Evolutionary conservation across 345 rosid genomes (phyloP).

Genomic region (Salix udensis): DNA sequence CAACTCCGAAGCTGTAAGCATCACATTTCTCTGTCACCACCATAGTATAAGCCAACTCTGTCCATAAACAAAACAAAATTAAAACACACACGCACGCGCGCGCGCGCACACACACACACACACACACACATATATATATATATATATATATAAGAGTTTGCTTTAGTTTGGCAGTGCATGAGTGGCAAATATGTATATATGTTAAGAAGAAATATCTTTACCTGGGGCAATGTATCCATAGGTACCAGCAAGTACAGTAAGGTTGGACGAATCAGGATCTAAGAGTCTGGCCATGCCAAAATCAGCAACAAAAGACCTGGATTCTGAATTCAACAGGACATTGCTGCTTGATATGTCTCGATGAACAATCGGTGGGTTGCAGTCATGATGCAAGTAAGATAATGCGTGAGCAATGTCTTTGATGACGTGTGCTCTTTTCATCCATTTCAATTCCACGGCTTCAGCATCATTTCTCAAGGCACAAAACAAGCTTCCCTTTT

Average conservation of each 20-base stretch:
- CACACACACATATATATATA: no score
- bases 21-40: slow-evolving; percentile 2
- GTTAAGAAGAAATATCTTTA: background rate
- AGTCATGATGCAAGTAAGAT: background rate
- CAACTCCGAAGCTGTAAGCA: background rate
- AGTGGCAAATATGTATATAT: background rate
- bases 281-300: background rate
- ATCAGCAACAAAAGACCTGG: background rate
- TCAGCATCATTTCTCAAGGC: no score
- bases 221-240: slow-evolving; percentile 6
- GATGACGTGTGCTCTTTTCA: background rate
- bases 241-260: background rate
- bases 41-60: background rate
- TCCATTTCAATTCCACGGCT: background rate
- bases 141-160: background rate
- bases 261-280: background rate
- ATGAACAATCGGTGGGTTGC: background rate
- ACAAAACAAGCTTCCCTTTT: background rate
- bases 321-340: background rate
- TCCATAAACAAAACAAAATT: background rate
- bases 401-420: background rate
- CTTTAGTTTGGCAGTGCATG: background rate
- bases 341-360: slow-evolving; percentile 6
- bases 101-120: no score
- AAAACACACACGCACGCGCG: no score